These are phyloP conservation scores for Coccomyxa sp. DNA, from an alignment of 139 green algal genomes.

Conservation along the genomic window DNA sequence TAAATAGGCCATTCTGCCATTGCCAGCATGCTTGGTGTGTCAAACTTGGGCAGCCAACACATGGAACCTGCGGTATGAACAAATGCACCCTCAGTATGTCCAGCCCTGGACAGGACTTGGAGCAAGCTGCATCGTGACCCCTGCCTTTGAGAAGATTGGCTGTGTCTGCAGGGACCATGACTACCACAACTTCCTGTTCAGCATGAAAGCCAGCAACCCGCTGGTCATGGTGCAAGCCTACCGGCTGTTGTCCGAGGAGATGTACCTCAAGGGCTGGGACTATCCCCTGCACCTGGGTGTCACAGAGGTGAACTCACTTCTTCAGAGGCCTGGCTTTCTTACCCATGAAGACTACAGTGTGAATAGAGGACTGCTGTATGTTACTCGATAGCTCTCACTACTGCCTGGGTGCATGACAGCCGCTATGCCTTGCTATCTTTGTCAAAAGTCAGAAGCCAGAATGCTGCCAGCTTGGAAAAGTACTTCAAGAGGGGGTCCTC, in stretches of 20 bases:
- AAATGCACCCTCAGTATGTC: not conserved
- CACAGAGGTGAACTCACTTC: slow-evolving; percentile 7
- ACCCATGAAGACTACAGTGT: too few species aligned
- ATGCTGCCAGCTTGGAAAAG: too few species aligned
- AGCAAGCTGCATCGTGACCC: slow-evolving; percentile 94
- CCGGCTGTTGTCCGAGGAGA: slow-evolving; percentile 89
- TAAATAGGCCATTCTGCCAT: too few species aligned
- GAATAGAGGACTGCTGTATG: too few species aligned
- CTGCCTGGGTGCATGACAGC: too few species aligned
- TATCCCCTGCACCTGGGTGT: slow-evolving; percentile 95
- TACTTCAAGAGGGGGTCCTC: too few species aligned
- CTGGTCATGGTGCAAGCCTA: slow-evolving; percentile 97
- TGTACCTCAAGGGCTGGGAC: slow-evolving; percentile 91
- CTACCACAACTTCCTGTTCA: slow-evolving; percentile 99
- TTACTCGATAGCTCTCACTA: too few species aligned
- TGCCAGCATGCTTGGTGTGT: too few species aligned
- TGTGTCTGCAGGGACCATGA: slow-evolving; percentile 94
- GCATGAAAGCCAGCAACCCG: slow-evolving; percentile 98
- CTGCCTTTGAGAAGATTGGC: slow-evolving; percentile 97
- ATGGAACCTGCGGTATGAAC: not conserved
- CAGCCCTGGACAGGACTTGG: slow-evolving; percentile 23
- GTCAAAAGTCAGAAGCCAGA: too few species aligned
- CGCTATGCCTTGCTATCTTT: too few species aligned
- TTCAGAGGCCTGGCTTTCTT: too few species aligned
- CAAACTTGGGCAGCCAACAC: not conserved